Conservation (phyloP, 352 stramenopile genomes). For the Globisporangium lucens region DNA sequence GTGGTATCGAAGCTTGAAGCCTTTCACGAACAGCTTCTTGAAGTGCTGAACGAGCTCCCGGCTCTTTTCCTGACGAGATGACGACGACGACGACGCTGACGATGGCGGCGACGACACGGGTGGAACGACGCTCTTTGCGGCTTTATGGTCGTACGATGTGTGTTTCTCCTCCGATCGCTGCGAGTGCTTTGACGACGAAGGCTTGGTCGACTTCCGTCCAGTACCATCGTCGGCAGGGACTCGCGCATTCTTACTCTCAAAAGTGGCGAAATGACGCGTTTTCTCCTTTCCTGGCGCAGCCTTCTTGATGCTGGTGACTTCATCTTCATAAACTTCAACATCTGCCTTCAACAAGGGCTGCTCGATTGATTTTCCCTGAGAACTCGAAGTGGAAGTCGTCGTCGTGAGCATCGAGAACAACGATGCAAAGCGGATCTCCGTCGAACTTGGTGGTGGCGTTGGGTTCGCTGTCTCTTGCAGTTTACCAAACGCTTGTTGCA, state of each 20-base stretch:
- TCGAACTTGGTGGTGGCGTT: too few species aligned
- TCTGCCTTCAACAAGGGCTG: too few species aligned
- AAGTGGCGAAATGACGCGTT: neutral
- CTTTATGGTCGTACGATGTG: neutral
- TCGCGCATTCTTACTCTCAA: neutral
- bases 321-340: too few species aligned
- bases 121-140: neutral
- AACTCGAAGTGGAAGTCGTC: too few species aligned
- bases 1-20: constrained; percentile 63
- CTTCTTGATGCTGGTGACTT: too few species aligned
- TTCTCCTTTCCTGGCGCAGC: too few species aligned
- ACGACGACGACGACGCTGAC: neutral
- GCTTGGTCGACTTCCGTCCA: neutral
- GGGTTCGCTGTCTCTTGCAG: too few species aligned
- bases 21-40: constrained; percentile 68
- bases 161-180: neutral
- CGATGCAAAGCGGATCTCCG: too few species aligned
- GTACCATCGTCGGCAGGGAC: neutral
- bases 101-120: neutral
- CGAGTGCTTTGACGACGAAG: neutral
- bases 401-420: too few species aligned
- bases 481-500: too few species aligned
- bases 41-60: constrained; percentile 65
- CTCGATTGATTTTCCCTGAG: too few species aligned
- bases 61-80: constrained; percentile 39